phyloP scores from a whole-genome alignment of 2,329 filamentous ascomycete species.

The Ceratocystis smalleyi region DNA sequence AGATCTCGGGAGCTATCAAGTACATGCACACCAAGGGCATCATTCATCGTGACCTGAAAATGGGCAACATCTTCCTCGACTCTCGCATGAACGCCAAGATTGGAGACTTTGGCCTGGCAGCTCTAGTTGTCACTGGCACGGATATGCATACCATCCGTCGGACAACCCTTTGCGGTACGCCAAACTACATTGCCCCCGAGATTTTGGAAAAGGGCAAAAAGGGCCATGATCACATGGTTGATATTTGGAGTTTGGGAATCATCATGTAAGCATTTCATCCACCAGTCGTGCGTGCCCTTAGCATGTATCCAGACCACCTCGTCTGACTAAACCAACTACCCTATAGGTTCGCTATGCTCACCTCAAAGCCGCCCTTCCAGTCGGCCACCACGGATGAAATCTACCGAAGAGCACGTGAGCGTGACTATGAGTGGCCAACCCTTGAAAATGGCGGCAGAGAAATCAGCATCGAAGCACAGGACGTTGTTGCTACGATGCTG shows the following conservation, averaged over 20 bases:
- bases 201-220: conserved; percentile 88
- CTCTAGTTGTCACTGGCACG: conserved; percentile 76
- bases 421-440: conserved; percentile 68
- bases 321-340: conserved; percentile 11
- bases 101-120: conserved; percentile 89
- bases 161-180: conserved; percentile 89
- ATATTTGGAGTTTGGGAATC: conserved; percentile 95
- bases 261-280: conserved; percentile 56
- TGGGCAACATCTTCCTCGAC: conserved; percentile 94
- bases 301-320: background rate
- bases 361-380: conserved; percentile 91
- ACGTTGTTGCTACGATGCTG: conserved; percentile 61
- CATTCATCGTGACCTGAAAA: conserved; percentile 92
- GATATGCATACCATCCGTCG: conserved; percentile 73
- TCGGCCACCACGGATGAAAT: conserved; percentile 79
- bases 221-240: conserved; percentile 93
- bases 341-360: conserved; percentile 77
- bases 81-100: conserved; percentile 94
- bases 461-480: conserved; percentile 60
- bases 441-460: conserved; percentile 45
- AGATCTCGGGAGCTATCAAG: conserved; percentile 92
- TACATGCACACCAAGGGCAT: conserved; percentile 94
- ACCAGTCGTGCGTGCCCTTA: background rate
- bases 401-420: conserved; percentile 52
- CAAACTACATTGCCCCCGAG: conserved; percentile 95